Evolutionary conservation across 2,329 filamentous ascomycete genomes (phyloP), one percentile per base, ranked within the genome.

Genomic region (Alternaria solani): DNA sequence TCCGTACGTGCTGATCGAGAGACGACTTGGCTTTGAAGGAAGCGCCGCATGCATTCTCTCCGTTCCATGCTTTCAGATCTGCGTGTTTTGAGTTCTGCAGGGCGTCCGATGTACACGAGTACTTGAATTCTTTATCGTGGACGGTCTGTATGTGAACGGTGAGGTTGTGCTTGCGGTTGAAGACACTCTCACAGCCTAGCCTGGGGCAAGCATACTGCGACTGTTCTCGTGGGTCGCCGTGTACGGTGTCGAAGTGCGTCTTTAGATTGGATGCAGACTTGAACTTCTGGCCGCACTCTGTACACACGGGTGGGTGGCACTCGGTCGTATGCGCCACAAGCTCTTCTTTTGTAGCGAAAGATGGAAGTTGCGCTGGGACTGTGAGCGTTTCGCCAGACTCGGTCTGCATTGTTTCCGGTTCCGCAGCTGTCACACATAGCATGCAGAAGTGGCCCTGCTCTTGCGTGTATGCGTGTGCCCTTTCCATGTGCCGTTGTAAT

Each of bases 91-190:
- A 84, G 5, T 80, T 75, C 8, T 80, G 81, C 1, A 93, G 80
- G 66, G 90, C 87, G 11, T 88, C 85, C 48, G 89, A 80, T 16
- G 92, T 92, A 72, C 94, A 97, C n/a, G 92, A 83, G 72, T 92
- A 97, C 9, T 88, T 88, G 61, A 82, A 85, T 66, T 88, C 82
- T 18, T 92, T 90, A 66, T 93, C 86, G 74, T 97, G 94, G 0
- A 90, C 89, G 11, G 87, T 89, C 58, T 90, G 89, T 55, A 94
- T 83, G 74, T 98, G 94, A 0, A 89, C 87, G 16, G 89, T 91
- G 52, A 96, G 84, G 70, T 97, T 97, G n/a, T 90, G 90, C 62
- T 87, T 88, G 73, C 91, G 91, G 18, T 92, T 94, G 78, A 97
- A 97, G 55, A 84, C 87, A 72, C 91, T 92, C 56, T 81, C 83